Base-by-base conservation (phyloP, 371 early-diverging fungal genomes). In the Mortierella sp. region DNA sequence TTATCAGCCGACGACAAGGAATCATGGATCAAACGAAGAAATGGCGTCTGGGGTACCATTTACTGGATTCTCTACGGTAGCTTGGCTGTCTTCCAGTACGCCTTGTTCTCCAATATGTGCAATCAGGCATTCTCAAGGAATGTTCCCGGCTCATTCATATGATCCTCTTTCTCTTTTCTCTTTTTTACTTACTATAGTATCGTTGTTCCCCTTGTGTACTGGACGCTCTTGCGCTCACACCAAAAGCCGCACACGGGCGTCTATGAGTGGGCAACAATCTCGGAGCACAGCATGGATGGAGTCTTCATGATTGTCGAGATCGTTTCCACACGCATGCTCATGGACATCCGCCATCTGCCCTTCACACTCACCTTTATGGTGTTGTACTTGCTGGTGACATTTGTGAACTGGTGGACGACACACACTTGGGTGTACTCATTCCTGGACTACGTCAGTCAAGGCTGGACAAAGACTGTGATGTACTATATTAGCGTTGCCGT, bases 191-290 rank as follows among this genome's bases (percentile, higher is more conserved):
- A 27, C 49, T 4, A 12, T 7, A 60, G 68, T 32, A 48, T 60
- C 3, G 14, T 67, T 6, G 48, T 67, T 15, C 68, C 68, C 4
- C n/a, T 67, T 12, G 34, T 67, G 6, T 60, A 37, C 32, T 67
- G 68, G 68, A 15, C 56, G 7, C 4, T 55, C 8, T 48, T 67
- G 1, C 49, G 50, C 2, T 30, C 14, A 2, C 21, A 50, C 30
- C 60, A 55, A 31, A 55, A 47, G 26, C 44, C 55, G 9, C 60
- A 50, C 23, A 37, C 49, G 3, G 60, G 60, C 3, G 60, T 60
- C 7, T 60, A 67, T 28, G 60, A 60, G 21, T 67, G 68, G 68
- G 56, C 68, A 4, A 66, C 56, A 2, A 8, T 67, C 1, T 67
- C 68, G 17, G 56, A 55, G 31, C 68, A 67, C 39, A 32, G 55